These are phyloP conservation scores for Sugiyamaella americana DNA, from an alignment of 805 yeast species.

Conservation along the genomic window DNA sequence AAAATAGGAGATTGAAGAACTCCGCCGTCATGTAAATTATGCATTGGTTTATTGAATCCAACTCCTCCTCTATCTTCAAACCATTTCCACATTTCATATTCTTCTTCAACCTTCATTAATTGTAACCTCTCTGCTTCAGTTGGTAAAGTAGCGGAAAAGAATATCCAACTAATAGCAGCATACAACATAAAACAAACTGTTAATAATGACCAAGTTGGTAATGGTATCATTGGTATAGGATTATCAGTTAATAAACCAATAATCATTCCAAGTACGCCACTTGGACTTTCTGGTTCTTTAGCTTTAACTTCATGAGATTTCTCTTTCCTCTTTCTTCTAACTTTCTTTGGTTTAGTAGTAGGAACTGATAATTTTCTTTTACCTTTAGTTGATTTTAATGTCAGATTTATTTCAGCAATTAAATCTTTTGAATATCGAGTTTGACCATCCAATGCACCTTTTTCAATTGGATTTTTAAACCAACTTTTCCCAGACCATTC, in stretches of 20 bases:
- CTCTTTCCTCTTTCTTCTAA: constrained; percentile 15
- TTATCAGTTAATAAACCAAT: constrained; percentile 1
- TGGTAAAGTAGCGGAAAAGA: constrained; percentile 8
- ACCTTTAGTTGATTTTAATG: background rate
- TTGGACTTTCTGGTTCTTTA: constrained; percentile 1
- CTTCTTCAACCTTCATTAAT: constrained; percentile 40
- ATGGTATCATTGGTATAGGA: constrained; percentile 8
- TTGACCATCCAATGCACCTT: constrained; percentile 78
- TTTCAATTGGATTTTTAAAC: constrained; percentile 86
- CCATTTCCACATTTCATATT: constrained; percentile 71
- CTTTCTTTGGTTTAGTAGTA: constrained; percentile 11
- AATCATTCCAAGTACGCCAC: background rate
- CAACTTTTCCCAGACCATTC: constrained; percentile 91
- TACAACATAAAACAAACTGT: constrained; percentile 3
- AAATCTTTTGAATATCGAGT: constrained; percentile 51
- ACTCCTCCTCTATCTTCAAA: constrained; percentile 37
- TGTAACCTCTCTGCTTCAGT: constrained; percentile 22
- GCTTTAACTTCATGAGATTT: constrained; percentile 14
- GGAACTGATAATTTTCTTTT: constrained; percentile 6
- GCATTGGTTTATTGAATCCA: no score
- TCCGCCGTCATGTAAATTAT: background rate
- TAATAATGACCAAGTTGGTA: constrained; percentile 13
- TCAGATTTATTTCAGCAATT: constrained; percentile 22
- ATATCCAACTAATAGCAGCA: constrained; percentile 7
- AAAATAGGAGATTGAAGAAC: background rate